phyloP scores from a whole-genome alignment of 78 protist genomes.

The slime mould (Dictyostelium discoideum) region DNA sequence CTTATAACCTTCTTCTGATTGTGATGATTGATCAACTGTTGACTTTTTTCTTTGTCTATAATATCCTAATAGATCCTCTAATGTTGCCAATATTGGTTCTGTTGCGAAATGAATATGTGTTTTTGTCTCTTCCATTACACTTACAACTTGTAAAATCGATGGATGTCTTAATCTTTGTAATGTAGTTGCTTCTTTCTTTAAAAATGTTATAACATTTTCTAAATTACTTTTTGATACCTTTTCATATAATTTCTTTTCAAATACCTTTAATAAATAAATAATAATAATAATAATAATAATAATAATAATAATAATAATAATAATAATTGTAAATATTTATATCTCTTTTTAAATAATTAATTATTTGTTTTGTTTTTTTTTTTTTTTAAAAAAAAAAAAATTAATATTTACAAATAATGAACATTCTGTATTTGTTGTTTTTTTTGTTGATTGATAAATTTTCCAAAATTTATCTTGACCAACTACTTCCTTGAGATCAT shows the following conservation, averaged over 20 bases:
- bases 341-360: too few species aligned
- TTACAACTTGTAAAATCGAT: constrained; percentile 36
- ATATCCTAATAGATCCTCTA: constrained; percentile 11
- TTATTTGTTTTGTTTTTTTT: too few species aligned
- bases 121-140: constrained; percentile 56
- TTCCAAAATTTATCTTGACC: constrained; percentile 24
- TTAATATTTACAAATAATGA: constrained; percentile 54
- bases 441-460: constrained; percentile 41
- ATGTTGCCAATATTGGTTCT: constrained; percentile 58
- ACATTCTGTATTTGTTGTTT: constrained; percentile 39
- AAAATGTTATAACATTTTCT: not conserved
- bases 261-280: not conserved
- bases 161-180: constrained; percentile 72
- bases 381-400: too few species aligned
- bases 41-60: constrained; percentile 36
- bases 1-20: constrained; percentile 22
- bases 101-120: constrained; percentile 59
- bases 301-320: not conserved
- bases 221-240: constrained; percentile 19
- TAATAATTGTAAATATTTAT: too few species aligned
- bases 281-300: not conserved
- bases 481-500: not conserved
- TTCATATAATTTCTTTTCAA: constrained; percentile 55
- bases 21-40: not conserved
- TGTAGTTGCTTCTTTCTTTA: constrained; percentile 63